Evolutionary conservation across 768 basidiomycete species (phyloP).

Genomic region (Trametes punicea): DNA sequence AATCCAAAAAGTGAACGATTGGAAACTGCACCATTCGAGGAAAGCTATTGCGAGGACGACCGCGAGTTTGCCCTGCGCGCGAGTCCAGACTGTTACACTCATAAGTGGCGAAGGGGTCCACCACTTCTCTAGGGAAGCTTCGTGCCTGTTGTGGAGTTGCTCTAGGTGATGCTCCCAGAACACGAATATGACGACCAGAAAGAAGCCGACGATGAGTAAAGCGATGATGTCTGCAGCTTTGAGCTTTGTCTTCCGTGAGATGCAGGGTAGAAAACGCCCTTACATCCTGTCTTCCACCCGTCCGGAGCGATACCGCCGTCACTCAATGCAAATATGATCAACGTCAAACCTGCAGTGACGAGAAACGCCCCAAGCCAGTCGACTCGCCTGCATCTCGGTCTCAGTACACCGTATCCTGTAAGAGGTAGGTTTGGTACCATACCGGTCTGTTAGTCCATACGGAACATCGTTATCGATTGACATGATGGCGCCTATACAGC

Average conservation of each 20-base stretch:
- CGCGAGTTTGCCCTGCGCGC: slow-evolving; percentile 59
- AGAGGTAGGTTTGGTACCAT: background rate
- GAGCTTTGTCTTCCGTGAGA: slow-evolving; percentile 23
- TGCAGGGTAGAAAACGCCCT: slow-evolving; percentile 20
- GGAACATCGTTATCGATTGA: slow-evolving; percentile 58
- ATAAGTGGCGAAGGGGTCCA: slow-evolving; percentile 60
- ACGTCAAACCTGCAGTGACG: slow-evolving; percentile 59
- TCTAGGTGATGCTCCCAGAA: slow-evolving; percentile 68
- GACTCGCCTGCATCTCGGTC: slow-evolving; percentile 36
- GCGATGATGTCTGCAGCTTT: slow-evolving; percentile 61
- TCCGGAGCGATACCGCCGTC: slow-evolving; percentile 57
- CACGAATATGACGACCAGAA: slow-evolving; percentile 56
- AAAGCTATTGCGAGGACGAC: slow-evolving; percentile 62
- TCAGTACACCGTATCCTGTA: background rate
- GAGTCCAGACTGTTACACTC: slow-evolving; percentile 59
- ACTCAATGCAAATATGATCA: slow-evolving; percentile 72
- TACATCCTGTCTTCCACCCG: slow-evolving; percentile 60
- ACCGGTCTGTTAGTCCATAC: slow-evolving; percentile 28
- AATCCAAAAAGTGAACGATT: slow-evolving; percentile 52
- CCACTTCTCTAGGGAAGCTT: slow-evolving; percentile 1
- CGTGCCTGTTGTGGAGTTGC: slow-evolving; percentile 19
- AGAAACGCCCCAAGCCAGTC: slow-evolving; percentile 79
- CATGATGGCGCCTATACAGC: slow-evolving; percentile 50
- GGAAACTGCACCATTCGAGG: slow-evolving; percentile 58
- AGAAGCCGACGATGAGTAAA: slow-evolving; percentile 57